Percentiles rank a stretch among this genome's conserved stretches.
phyloP scores from a whole-genome alignment of 371 early-diverging fungal genomes.

The Smittium culicis region DNA sequence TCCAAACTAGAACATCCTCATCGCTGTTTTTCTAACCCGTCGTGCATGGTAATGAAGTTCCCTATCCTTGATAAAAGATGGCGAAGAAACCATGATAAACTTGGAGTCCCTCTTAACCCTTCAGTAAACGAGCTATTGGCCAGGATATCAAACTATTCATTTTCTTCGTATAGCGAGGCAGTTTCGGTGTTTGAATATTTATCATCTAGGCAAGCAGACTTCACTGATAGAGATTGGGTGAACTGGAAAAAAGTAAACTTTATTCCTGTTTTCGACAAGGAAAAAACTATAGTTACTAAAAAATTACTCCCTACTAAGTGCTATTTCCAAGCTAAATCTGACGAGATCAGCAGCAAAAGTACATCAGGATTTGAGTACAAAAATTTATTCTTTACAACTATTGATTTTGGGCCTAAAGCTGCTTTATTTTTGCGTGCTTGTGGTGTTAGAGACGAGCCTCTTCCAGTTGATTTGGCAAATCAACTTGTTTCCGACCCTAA shows the following conservation, averaged over 20 bases:
- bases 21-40: slow-evolving; percentile 49
- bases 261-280: slow-evolving; percentile 43
- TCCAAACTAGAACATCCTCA: slow-evolving; percentile 29
- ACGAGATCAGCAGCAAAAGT: not conserved
- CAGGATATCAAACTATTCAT: slow-evolving; percentile 33
- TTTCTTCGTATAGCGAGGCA: slow-evolving; percentile 34
- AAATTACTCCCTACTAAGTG: slow-evolving; percentile 24
- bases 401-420: slow-evolving; percentile 58
- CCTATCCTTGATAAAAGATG: slow-evolving; percentile 44
- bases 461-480: slow-evolving; percentile 54
- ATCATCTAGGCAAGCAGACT: slow-evolving; percentile 44
- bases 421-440: slow-evolving; percentile 67
- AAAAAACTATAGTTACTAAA: slow-evolving; percentile 11
- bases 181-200: slow-evolving; percentile 51
- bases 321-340: slow-evolving; percentile 32
- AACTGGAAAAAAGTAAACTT: slow-evolving; percentile 36
- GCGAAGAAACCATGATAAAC: slow-evolving; percentile 39
- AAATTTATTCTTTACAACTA: slow-evolving; percentile 45
- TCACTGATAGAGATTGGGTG: slow-evolving; percentile 40
- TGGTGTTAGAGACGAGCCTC: slow-evolving; percentile 77
- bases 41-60: slow-evolving; percentile 49
- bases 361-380: slow-evolving; percentile 21
- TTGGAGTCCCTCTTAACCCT: slow-evolving; percentile 58
- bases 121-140: slow-evolving; percentile 33
- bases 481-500: slow-evolving; percentile 54